These are phyloP conservation scores for Aspergillus pseudotamarii DNA, from an alignment of 2,329 filamentous ascomycete species.

Conservation along the genomic window DNA sequence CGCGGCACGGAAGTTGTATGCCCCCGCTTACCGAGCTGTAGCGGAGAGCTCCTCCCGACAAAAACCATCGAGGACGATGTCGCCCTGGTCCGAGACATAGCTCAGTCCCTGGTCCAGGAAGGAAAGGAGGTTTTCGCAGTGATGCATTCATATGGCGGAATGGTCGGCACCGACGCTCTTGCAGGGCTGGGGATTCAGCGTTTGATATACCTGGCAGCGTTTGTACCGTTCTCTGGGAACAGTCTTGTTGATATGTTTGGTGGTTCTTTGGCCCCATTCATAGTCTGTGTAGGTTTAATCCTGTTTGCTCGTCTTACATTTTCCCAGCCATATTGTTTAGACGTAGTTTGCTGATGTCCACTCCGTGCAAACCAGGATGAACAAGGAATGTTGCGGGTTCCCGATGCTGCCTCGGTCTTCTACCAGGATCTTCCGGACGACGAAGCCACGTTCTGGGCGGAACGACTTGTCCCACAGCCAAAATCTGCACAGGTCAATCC, in stretches of 20 bases:
- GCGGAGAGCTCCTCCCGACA: constrained; percentile 11
- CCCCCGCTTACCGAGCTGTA: constrained; percentile 9
- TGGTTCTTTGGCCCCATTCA: background rate
- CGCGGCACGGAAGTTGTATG: background rate
- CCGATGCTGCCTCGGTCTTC: background rate
- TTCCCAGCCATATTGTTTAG: background rate
- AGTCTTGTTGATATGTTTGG: background rate
- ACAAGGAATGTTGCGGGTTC: background rate
- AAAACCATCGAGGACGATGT: constrained; percentile 16
- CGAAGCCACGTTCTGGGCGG: background rate
- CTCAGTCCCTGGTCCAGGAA: constrained; percentile 9
- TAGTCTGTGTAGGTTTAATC: background rate
- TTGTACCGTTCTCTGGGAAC: background rate
- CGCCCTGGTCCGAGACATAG: constrained; percentile 8
- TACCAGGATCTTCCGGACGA: background rate
- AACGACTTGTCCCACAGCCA: background rate
- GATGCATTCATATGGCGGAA: constrained; percentile 32
- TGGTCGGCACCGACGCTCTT: constrained; percentile 16
- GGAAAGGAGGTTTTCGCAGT: constrained; percentile 23
- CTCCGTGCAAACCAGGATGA: background rate
- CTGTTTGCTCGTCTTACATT: background rate
- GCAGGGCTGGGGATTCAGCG: constrained; percentile 1
- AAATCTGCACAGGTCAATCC: background rate
- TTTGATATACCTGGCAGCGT: background rate
- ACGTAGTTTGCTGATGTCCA: background rate